Base-by-base conservation (phyloP, 805 yeast genomes). In the Hanseniaspora occidentalis region DNA sequence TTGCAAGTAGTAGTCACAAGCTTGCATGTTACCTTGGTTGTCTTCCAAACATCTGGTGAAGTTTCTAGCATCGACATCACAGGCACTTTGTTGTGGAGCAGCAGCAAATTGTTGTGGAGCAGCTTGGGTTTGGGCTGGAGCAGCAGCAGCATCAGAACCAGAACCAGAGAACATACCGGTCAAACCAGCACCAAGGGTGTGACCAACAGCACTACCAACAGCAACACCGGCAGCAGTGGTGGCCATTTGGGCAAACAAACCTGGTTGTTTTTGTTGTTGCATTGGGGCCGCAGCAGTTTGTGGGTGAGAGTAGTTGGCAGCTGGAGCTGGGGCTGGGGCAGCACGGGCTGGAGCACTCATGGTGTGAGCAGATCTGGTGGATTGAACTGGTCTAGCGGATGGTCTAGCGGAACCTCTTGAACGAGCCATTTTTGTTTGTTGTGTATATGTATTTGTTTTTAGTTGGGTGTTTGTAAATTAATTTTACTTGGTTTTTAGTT, bases 191-290 rank as follows among this genome's bases (percentile, higher is more conserved):
- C 96, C 96, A 44, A 89, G 51, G 31, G 96, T 85, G 71, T 92
- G 98, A 47, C 98, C 98, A 41, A 89, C 79, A 46, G 97, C 80
- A 39, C 96, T 84, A 54, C 98, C 98, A 43, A 92, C 96, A 41
- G 97, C 98, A 35, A 92, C 98, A 78, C 98, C 98, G 38, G 97
- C 98, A 42, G 98, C 98, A 37, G 98, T 92, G 37, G 94, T 71
- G 31, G 97, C 97, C 98, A 92, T 92, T 67, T 92, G 94, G 45
- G 89, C 83, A 55, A 89, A 88, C 59, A 89, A 54, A 54, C 97
- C 96, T 37, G 96, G 96, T 53, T 71, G 75, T 51, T 54, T 57
- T 31, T 75, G 72, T 56, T 69, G 79, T 40, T 71, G 66, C 43
- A 68, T 69, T 46, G 70, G 70, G 36, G 71, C 45, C 45, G 50